Base-by-base conservation (phyloP, 2,329 filamentous ascomycete species). In the Monilinia fructigena region DNA sequence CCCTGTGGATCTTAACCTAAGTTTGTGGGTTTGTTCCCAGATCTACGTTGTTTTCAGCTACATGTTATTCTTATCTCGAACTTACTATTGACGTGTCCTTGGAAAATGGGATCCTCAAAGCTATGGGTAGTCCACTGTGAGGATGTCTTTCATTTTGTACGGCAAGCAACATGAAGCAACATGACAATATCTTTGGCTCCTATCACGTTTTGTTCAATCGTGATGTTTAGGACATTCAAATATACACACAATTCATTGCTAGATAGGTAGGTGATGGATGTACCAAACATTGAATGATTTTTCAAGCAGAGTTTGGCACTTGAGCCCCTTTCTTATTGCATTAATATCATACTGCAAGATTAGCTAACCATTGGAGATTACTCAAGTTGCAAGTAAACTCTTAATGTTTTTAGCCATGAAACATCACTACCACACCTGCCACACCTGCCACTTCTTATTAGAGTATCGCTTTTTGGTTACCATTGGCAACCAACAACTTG, bases 111-210 rank as follows among this genome's bases (percentile, higher is more conserved):
- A 38, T 55, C 2, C 31, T 55, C 16, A 31, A 23, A 38, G 56
- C 14, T 23, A 60, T 50, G 58, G 56, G 58, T 38, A 60, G 45
- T 38, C 45, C 45, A 50, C 35, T 48, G 48, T 16, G 20, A 50
- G 28, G 28, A 23, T 8, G 6, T 50, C 28, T 48, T 38, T 23
- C 16, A 38, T 50, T 50, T 60, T 23, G 18, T n/a, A 31, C 42
- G 4, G 42, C 56, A 35, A n/a, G 42, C 18, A 59, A 35, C 16
- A 48, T 48, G 26, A 59, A n/a, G 28, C 28, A 28, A 28, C 28
- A 28, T 28, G 4, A 28, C 28, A 48, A 16, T 31, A 59, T 47
- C n/a, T 31, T 10, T 48, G 42, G n/a, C 42, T 12, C 20, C 10
- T 20, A 59, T 31, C 3, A 26, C 16, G 26, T 48, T 35, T n/a